Percentiles rank a stretch among this genome's conserved stretches.
Conservation (phyloP, 2,329 filamentous ascomycete genomes). For the Alternaria dauci region DNA sequence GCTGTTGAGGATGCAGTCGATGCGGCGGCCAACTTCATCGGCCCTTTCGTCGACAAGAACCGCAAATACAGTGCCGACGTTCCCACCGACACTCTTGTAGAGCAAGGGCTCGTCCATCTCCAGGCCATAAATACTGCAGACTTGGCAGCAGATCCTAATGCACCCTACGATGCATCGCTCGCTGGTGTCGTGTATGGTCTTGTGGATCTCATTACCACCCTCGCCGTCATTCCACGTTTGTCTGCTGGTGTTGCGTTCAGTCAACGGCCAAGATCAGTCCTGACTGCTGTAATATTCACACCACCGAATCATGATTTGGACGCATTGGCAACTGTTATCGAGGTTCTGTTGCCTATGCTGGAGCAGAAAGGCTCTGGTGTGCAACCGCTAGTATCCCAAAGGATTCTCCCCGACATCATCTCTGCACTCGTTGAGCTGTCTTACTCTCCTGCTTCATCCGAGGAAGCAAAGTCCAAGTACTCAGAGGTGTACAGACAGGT, state of each 20-base stretch:
- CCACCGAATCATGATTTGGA: slow-evolving; percentile 19
- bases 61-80: slow-evolving; percentile 17
- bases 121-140: slow-evolving; percentile 48
- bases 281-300: slow-evolving; percentile 27
- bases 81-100: slow-evolving; percentile 30
- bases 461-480: slow-evolving; percentile 22
- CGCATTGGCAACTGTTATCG: slow-evolving; percentile 25
- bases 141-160: slow-evolving; percentile 38
- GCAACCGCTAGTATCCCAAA: slow-evolving; percentile 48
- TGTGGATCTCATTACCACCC: slow-evolving; percentile 45
- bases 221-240: slow-evolving; percentile 48
- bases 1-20: slow-evolving; percentile 44
- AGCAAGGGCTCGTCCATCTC: slow-evolving; percentile 42
- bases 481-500: slow-evolving; percentile 26
- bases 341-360: slow-evolving; percentile 35
- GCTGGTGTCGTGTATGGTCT: slow-evolving; percentile 50
- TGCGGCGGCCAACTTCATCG: slow-evolving; percentile 44
- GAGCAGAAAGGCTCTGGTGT: slow-evolving; percentile 41
- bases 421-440: slow-evolving; percentile 47
- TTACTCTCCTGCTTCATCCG: slow-evolving; percentile 36
- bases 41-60: slow-evolving; percentile 37
- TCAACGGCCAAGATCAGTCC: slow-evolving; percentile 47
- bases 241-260: slow-evolving; percentile 44
- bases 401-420: slow-evolving; percentile 47
- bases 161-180: slow-evolving; percentile 51